Percentiles rank a stretch among this genome's conserved stretches.
phyloP scores from a whole-genome alignment of 345 rosid genomes.

The Lepidium sativum region DNA sequence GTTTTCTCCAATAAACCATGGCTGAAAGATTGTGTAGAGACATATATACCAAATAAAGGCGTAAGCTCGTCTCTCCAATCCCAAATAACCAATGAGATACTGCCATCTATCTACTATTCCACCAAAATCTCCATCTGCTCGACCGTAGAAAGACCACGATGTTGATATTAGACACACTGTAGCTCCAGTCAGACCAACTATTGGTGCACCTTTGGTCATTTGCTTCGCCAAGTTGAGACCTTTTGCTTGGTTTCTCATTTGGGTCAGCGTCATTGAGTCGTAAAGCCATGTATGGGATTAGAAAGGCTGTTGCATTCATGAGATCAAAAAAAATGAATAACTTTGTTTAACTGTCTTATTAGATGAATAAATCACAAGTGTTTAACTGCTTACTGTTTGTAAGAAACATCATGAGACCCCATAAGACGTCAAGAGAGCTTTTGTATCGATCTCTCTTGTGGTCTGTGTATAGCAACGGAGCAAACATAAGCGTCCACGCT shows the following conservation, averaged over 20 bases:
- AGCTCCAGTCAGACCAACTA: constrained; percentile 82
- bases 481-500: constrained; percentile 97
- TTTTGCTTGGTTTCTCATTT: constrained; percentile 27
- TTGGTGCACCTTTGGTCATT: constrained; percentile 67
- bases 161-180: constrained; percentile 54
- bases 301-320: constrained; percentile 48
- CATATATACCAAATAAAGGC: constrained; percentile 89
- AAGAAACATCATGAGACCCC: constrained; percentile 96
- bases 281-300: constrained; percentile 93
- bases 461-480: constrained; percentile 88
- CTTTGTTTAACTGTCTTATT: neutral
- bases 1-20: constrained; percentile 91
- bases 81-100: constrained; percentile 54
- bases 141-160: constrained; percentile 67
- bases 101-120: constrained; percentile 53
- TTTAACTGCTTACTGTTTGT: constrained; percentile 49
- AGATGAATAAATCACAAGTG: neutral
- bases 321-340: constrained; percentile 2
- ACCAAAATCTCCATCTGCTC: constrained; percentile 61
- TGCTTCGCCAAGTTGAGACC: constrained; percentile 48
- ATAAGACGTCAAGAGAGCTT: constrained; percentile 64
- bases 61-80: constrained; percentile 84
- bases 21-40: constrained; percentile 81
- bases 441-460: constrained; percentile 61
- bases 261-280: constrained; percentile 50